Evolutionary conservation across 306 rosid species (phyloP), one percentile per base, ranked within the genome.

Genomic region (Sindora glabra): DNA sequence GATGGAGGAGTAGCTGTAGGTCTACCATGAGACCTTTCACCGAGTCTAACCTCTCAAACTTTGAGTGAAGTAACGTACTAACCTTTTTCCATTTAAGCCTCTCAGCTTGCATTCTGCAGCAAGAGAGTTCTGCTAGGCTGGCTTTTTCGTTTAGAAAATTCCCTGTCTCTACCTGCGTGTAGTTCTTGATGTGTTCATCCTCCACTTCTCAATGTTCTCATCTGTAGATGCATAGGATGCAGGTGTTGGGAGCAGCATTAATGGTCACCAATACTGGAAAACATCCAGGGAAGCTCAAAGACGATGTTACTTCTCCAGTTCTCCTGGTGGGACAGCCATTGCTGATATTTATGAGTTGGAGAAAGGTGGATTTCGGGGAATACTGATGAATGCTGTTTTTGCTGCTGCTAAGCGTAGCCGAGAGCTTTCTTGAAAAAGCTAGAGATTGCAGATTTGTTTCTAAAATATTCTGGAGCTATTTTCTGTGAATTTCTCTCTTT

Each of bases 1-100:
- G 99, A 94, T 72, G 99, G 97, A 73, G 99, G 94, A 61, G 99
- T 89, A 49, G 99, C 99, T 75, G 99, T 97, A 48, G 99, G 97
- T 69, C 77, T 89, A 54, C 99, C 95, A 8, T 80, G 97, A 39
- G 95, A 86, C 62, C 95, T 94, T 80, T 81, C 97, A 32, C 46
- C 86, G 71, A 79, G 77, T 55, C 80, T 94, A 56, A 97, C 99
- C 66, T 86, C 99, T 64, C 99, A 86, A 74, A 89, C 99, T 39
- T 97, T 89, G 70, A 89, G 99, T 84, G 39, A 58, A 48, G n/a
- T n/a, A n/a, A n/a, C n/a, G n/a, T 39, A 54, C 59, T 57, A 40
- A 33, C 27, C 48, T n/a, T n/a, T n/a, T n/a, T n/a, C n/a, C n/a
- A n/a, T n/a, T n/a, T n/a, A n/a, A n/a, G n/a, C n/a, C n/a, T n/a